These are phyloP conservation scores for Aplosporella prunicola DNA, from an alignment of 2,329 filamentous ascomycete genomes.

Conservation along the genomic window DNA sequence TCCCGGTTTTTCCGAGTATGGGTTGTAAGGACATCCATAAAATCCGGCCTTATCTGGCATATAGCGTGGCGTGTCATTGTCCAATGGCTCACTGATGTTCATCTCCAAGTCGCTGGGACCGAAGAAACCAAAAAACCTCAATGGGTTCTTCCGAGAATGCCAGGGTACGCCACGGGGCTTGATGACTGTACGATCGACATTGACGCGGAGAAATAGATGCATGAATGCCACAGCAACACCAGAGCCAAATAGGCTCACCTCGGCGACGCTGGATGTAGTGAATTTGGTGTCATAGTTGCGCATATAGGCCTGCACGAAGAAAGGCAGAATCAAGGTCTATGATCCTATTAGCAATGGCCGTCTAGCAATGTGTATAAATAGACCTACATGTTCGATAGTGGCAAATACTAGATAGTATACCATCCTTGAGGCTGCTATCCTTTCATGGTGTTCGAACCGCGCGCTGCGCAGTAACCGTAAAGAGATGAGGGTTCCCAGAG, in stretches of 20 bases:
- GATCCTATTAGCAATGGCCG: constrained; percentile 22
- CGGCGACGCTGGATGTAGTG: constrained; percentile 52
- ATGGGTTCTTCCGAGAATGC: constrained; percentile 35
- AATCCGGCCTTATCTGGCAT: constrained; percentile 28
- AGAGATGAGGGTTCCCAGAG: constrained; percentile 47
- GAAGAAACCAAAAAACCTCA: constrained; percentile 36
- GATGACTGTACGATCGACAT: constrained; percentile 48
- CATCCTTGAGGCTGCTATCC: constrained; percentile 58
- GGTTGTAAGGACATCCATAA: constrained; percentile 23
- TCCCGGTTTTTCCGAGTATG: constrained; percentile 18
- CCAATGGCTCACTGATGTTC: constrained; percentile 31
- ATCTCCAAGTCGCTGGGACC: constrained; percentile 34
- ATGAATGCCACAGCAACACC: constrained; percentile 56
- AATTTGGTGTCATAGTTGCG: constrained; percentile 33
- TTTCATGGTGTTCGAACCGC: constrained; percentile 49
- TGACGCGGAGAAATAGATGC: constrained; percentile 58
- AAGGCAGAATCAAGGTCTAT: constrained; percentile 55
- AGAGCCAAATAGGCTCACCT: constrained; percentile 56
- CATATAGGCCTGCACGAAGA: constrained; percentile 47
- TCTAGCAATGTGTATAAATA: not conserved
- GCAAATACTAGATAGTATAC: constrained; percentile 56
- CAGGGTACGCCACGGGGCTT: constrained; percentile 38
- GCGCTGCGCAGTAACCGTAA: constrained; percentile 46
- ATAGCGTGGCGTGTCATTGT: constrained; percentile 22
- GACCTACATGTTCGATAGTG: constrained; percentile 47